Evolutionary conservation across 805 yeast species (phyloP).

Genomic region (Wilhelminamyces savonicus): DNA sequence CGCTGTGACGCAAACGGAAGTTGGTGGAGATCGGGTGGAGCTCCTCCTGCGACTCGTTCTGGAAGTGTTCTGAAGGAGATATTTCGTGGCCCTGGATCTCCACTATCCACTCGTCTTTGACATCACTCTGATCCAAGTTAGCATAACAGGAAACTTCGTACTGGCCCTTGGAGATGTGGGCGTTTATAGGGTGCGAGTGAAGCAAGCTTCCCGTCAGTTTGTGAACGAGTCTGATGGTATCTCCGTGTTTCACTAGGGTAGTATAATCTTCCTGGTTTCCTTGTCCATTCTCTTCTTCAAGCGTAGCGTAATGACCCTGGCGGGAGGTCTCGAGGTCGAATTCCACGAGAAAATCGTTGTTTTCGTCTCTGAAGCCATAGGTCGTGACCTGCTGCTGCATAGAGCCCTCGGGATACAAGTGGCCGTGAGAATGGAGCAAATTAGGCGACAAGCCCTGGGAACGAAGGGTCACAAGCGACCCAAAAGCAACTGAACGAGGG

Average conservation of each 20-base stretch:
- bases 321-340: slow-evolving; percentile 38
- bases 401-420: slow-evolving; percentile 85
- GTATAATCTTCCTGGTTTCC: slow-evolving; percentile 11
- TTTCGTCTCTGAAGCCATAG: slow-evolving; percentile 68
- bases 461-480: slow-evolving; percentile 58
- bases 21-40: slow-evolving; percentile 74
- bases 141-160: slow-evolving; percentile 92
- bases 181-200: slow-evolving; percentile 76
- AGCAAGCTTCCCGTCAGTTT: slow-evolving; percentile 63
- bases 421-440: slow-evolving; percentile 82
- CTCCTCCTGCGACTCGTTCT: slow-evolving; percentile 40
- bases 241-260: slow-evolving; percentile 49
- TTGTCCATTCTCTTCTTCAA: slow-evolving; percentile 17
- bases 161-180: slow-evolving; percentile 59
- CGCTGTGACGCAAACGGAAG: slow-evolving; percentile 60
- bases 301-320: slow-evolving; percentile 23
- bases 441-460: slow-evolving; percentile 70
- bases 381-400: slow-evolving; percentile 92
- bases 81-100: slow-evolving; percentile 65
- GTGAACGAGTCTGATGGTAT: slow-evolving; percentile 67
- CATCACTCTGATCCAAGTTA: slow-evolving; percentile 61
- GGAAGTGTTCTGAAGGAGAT: slow-evolving; percentile 34
- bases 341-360: slow-evolving; percentile 12
- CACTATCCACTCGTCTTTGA: slow-evolving; percentile 84
- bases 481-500: slow-evolving; percentile 59